Evolutionary conservation across 306 rosid species (phyloP).

Genomic region (Sindora glabra): DNA sequence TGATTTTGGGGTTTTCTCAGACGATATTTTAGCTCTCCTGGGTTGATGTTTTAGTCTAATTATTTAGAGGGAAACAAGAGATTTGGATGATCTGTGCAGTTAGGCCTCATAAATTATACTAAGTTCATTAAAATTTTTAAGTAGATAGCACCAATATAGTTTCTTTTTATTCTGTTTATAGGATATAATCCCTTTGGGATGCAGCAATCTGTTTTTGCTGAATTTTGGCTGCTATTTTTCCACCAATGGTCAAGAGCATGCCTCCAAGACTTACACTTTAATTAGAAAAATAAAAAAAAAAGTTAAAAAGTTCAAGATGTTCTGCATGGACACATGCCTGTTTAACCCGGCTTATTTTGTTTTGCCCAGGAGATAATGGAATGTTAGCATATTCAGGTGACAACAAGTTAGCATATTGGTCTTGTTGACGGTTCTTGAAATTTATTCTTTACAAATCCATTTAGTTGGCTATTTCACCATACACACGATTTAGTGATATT

Average conservation of each 20-base stretch:
- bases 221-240: no score
- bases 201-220: no score
- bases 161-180: background rate
- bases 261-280: no score
- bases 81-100: background rate
- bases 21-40: background rate
- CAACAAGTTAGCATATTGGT: background rate
- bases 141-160: no score
- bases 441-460: no score
- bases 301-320: no score
- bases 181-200: constrained; percentile 5
- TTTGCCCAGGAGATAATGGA: no score
- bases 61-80: background rate
- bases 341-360: no score
- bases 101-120: background rate
- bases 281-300: no score
- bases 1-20: background rate
- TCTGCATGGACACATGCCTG: background rate
- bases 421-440: background rate
- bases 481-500: background rate
- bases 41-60: background rate
- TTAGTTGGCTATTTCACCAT: background rate
- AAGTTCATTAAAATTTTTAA: background rate
- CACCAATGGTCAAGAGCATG: no score
- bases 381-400: background rate